These are phyloP conservation scores for Zelonia costaricensis DNA, from an alignment of 208 protist genomes.

Conservation along the genomic window DNA sequence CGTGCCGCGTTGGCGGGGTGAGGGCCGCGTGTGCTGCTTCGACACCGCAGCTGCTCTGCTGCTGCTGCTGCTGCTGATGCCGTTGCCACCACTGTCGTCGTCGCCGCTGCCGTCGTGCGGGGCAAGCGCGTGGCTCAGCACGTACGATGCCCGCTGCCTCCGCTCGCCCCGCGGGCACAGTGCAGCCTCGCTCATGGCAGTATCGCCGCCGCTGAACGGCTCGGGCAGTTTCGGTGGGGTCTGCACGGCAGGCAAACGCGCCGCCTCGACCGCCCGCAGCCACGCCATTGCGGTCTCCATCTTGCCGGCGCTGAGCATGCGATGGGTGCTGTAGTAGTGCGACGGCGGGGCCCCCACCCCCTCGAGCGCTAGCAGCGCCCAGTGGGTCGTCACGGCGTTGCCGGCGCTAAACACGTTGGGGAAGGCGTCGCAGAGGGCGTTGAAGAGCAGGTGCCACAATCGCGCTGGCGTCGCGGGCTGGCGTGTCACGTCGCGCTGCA, in stretches of 20 bases:
- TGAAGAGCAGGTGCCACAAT: constrained; percentile 48
- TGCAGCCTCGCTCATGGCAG: no score
- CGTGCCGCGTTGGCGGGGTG: background rate
- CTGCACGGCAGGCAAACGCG: no score
- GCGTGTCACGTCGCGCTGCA: constrained; percentile 9
- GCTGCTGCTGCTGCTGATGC: background rate
- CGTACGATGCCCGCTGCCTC: constrained; percentile 2
- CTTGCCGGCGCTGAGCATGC: constrained; percentile 14
- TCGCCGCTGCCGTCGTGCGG: no score
- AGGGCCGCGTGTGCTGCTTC: background rate
- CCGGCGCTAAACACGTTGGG: constrained; percentile 59
- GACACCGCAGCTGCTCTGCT: background rate
- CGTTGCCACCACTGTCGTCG: background rate
- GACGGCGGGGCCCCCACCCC: constrained; percentile 21
- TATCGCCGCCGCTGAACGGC: background rate
- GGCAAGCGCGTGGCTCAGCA: background rate
- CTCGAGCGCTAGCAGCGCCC: constrained; percentile 45
- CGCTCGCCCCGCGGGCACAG: constrained; percentile 9
- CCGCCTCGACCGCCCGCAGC: background rate
- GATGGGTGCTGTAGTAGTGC: constrained; percentile 16
- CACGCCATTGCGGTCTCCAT: constrained; percentile 14
- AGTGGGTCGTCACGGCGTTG: constrained; percentile 49
- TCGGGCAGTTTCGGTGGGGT: no score
- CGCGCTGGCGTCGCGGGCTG: constrained; percentile 33
- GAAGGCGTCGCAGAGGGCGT: constrained; percentile 28